These are phyloP conservation scores for Entomortierella parvispora DNA, from an alignment of 192 early-diverging fungal species.

Conservation along the genomic window DNA sequence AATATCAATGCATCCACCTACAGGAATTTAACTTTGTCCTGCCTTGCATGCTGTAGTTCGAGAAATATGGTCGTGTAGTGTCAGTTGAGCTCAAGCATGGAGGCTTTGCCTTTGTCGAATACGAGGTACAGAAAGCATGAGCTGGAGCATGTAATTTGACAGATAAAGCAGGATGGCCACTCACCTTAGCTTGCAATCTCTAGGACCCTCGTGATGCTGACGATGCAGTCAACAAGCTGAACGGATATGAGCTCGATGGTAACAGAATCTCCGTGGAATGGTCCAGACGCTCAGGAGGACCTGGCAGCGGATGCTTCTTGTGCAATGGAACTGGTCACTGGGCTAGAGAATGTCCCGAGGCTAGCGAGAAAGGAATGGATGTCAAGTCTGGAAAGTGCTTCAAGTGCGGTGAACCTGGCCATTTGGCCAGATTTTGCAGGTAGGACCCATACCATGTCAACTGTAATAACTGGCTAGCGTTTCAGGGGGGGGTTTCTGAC, in stretches of 20 bases:
- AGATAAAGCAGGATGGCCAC: background rate
- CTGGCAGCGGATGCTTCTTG: conserved; percentile 64
- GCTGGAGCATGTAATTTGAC: conserved; percentile 7
- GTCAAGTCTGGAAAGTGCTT: conserved; percentile 66
- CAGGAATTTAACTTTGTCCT: background rate
- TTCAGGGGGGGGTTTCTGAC: background rate
- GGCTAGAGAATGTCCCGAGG: conserved; percentile 64
- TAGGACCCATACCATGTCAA: background rate
- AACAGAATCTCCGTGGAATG: conserved; percentile 61
- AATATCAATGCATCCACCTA: no score
- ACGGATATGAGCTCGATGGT: conserved; percentile 62
- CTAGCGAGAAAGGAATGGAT: conserved; percentile 64
- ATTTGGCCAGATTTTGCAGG: conserved; percentile 64
- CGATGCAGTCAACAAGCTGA: conserved; percentile 61
- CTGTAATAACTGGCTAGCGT: background rate
- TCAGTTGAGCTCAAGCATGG: conserved; percentile 63
- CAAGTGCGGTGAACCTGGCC: conserved; percentile 62
- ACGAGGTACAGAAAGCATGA: conserved; percentile 50
- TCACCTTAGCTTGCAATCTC: background rate
- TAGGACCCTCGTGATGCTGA: conserved; percentile 64
- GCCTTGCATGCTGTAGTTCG: conserved; percentile 46
- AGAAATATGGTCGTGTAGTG: conserved; percentile 60
- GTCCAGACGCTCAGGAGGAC: conserved; percentile 60
- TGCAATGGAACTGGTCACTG: conserved; percentile 64
- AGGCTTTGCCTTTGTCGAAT: conserved; percentile 66